Base-by-base conservation (phyloP, 2,329 filamentous ascomycete genomes). In the Boeremia exigua region DNA sequence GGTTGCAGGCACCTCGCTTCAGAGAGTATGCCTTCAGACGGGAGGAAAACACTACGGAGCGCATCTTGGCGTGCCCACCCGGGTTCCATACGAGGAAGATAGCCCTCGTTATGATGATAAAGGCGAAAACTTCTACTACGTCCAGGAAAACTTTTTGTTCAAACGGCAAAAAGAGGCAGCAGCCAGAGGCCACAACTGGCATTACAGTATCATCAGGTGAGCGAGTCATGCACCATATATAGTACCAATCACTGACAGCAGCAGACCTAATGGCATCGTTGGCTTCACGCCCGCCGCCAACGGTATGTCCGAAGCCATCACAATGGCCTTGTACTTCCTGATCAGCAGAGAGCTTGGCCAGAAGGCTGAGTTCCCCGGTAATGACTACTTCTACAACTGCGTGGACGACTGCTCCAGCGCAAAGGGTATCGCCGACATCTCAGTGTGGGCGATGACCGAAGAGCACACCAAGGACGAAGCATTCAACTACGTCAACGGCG, bases 41-140 rank as follows among this genome's bases (percentile, higher is more conserved):
- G 47, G 47, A 4, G 36, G 36, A 23, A 49, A 49, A 17, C 19
- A 49, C 28, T 49, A 49, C 15, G 47, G 36, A 6, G 27, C 25
- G 17, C 45, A 40, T 23, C 9, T 19, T 15, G 33, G 27, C 10
- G 19, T 23, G 19, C 30, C 36, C 4, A 12, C 15, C 10, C 36
- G 27, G 15, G 14, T 48, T 9, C 47, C 47, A 15, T 32, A n/a
- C 14, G 9, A 29, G 1, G 47, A 49, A 23, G 10, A 14, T 3
- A 14, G 25, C 6, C 28, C 47, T n/a, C 27, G 47, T 8, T 28
- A 32, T 23, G 34, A 40, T 1, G 47, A 49, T 28, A 12, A 49
- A 9, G 25, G 30, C 10, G n/a, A 49, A 11, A 42, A 42, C 27
- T 49, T 49, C 47, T 49, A 49, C 38, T 49, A 49, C 37, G n/a